Evolutionary conservation across 129 eudicot genomes (phyloP).

Genomic region (Arctium lappa): DNA sequence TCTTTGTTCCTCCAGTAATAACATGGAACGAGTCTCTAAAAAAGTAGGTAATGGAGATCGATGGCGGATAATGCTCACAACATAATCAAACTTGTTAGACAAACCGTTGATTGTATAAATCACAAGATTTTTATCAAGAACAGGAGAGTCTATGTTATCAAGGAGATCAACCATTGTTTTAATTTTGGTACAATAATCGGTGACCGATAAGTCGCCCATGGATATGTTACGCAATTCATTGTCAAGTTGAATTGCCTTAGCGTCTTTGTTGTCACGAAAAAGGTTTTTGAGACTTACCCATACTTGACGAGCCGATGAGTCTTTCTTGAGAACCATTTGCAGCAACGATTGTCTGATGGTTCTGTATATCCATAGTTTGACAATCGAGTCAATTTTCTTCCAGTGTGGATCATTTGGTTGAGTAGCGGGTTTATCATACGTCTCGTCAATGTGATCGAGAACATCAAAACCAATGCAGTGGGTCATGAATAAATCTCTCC

Average conservation of each 20-base stretch:
- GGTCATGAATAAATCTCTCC: not conserved
- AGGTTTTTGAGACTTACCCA: not conserved
- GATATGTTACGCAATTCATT: not conserved
- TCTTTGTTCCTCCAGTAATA: not conserved
- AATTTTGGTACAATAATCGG: not conserved
- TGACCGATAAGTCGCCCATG: not conserved
- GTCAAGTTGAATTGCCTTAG: not conserved
- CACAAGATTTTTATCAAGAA: not conserved
- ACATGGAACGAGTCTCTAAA: not conserved
- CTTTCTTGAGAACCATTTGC: not conserved
- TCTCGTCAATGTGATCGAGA: not conserved
- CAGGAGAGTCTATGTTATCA: not conserved
- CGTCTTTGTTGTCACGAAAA: not conserved
- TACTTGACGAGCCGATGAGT: not conserved
- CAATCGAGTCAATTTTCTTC: not conserved
- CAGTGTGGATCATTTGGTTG: not conserved
- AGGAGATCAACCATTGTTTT: not conserved
- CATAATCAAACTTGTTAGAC: not conserved
- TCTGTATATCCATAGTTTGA: not conserved
- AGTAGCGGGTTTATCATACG: not conserved
- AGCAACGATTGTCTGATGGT: not conserved
- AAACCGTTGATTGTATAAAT: not conserved
- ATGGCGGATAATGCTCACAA: not conserved
- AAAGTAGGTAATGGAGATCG: not conserved
- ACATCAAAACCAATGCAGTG: not conserved